These are phyloP conservation scores for Xylaria bambusicola DNA, from an alignment of 495 filamentous ascomycete species.

Conservation along the genomic window DNA sequence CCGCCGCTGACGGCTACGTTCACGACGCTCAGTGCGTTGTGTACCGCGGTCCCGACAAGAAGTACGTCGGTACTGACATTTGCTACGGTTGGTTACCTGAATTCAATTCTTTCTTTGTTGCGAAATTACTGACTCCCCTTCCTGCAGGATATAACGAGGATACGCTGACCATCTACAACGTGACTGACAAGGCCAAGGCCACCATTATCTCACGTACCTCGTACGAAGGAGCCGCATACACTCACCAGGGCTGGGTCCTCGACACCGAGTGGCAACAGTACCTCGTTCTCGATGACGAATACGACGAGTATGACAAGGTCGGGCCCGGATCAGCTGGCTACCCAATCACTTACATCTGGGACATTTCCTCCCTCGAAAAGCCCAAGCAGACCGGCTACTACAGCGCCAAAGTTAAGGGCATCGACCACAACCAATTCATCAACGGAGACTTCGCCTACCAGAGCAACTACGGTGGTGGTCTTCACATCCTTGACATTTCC, in stretches of 20 bases:
- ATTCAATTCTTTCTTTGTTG: no score
- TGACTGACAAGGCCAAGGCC: slow-evolving; percentile 54
- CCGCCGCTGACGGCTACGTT: slow-evolving; percentile 57
- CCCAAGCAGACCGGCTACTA: slow-evolving; percentile 59
- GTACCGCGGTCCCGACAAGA: slow-evolving; percentile 58
- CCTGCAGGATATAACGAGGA: slow-evolving; percentile 61
- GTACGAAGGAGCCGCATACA: slow-evolving; percentile 60
- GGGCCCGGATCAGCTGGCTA: slow-evolving; percentile 48
- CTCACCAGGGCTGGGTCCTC: slow-evolving; percentile 63
- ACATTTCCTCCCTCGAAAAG: slow-evolving; percentile 52
- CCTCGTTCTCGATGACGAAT: slow-evolving; percentile 63
- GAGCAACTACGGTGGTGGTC: slow-evolving; percentile 60
- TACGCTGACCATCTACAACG: slow-evolving; percentile 55
- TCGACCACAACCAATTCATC: slow-evolving; percentile 67
- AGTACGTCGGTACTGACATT: slow-evolving; percentile 57
- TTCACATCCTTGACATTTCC: slow-evolving; percentile 58
- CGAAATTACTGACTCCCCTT: no score
- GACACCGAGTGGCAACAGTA: slow-evolving; percentile 54
- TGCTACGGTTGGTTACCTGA: no score
- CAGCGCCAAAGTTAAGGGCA: slow-evolving; percentile 47
- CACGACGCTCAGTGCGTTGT: slow-evolving; percentile 63
- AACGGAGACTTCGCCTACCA: slow-evolving; percentile 56
- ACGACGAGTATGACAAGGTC: slow-evolving; percentile 53
- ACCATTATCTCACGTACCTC: slow-evolving; percentile 55
- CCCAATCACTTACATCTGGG: slow-evolving; percentile 59